These are phyloP conservation scores for Parmelia sp. DNA, from an alignment of 495 filamentous ascomycete genomes.

Conservation along the genomic window DNA sequence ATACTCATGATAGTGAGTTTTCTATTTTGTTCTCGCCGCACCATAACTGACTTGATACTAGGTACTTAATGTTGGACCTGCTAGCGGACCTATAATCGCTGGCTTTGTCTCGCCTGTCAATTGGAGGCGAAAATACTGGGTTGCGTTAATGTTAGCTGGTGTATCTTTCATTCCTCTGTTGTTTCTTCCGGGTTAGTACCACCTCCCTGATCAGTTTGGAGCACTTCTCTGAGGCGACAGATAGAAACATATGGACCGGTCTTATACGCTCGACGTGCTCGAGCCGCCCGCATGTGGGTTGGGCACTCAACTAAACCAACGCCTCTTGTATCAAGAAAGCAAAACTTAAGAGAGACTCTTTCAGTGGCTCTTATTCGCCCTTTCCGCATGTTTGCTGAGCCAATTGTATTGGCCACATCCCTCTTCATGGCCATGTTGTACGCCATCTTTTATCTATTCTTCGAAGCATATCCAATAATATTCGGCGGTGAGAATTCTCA, in stretches of 20 bases:
- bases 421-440: slow-evolving; percentile 53
- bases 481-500: slow-evolving; percentile 34
- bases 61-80: slow-evolving; percentile 28
- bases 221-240: neutral
- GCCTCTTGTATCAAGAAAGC: neutral
- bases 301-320: neutral
- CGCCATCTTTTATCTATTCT: slow-evolving; percentile 59
- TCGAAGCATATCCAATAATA: slow-evolving; percentile 51
- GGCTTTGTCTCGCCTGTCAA: slow-evolving; percentile 35
- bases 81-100: slow-evolving; percentile 35
- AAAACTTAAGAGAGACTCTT: neutral
- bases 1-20: slow-evolving; percentile 4
- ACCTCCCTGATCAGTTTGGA: neutral
- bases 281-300: neutral
- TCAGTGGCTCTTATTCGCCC: slow-evolving; percentile 42
- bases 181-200: slow-evolving; percentile 6
- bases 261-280: slow-evolving; percentile 12
- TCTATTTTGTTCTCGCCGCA: neutral
- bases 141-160: neutral
- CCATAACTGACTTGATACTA: neutral
- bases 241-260: slow-evolving; percentile 12
- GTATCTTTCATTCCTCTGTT: slow-evolving; percentile 2
- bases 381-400: slow-evolving; percentile 50
- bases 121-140: slow-evolving; percentile 12
- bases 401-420: slow-evolving; percentile 50